Evolutionary conservation across 192 early-diverging fungal species (phyloP).

Genomic region (Coemansia sp.): DNA sequence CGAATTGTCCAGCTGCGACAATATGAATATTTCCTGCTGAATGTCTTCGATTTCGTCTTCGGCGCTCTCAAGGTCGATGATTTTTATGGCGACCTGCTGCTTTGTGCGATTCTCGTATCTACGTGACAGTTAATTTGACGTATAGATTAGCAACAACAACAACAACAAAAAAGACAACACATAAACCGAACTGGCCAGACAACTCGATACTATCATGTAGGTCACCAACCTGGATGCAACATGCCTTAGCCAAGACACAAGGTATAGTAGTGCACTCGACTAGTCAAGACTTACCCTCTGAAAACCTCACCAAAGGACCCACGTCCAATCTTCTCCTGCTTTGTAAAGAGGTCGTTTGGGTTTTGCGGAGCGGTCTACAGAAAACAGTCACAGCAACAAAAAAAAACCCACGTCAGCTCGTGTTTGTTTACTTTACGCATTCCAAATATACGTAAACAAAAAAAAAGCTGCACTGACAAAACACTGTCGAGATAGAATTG

Average conservation of each 20-base stretch:
- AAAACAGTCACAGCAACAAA: slow-evolving; percentile 7
- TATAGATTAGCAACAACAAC: too few species aligned
- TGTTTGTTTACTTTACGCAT: neutral
- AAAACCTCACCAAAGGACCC: slow-evolving; percentile 84
- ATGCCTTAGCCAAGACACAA: neutral
- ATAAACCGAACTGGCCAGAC: neutral
- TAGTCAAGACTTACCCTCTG: slow-evolving; percentile 63
- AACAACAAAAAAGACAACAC: neutral
- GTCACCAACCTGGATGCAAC: too few species aligned
- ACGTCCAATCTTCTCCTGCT: slow-evolving; percentile 54
- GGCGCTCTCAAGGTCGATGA: slow-evolving; percentile 93
- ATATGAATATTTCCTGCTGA: slow-evolving; percentile 93
- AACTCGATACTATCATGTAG: neutral
- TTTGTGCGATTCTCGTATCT: slow-evolving; percentile 54
- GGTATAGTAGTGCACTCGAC: neutral
- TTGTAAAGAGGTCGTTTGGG: slow-evolving; percentile 57
- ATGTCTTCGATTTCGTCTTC: slow-evolving; percentile 99
- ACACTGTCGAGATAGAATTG: neutral
- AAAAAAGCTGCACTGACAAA: neutral
- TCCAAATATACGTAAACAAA: neutral
- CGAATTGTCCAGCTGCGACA: slow-evolving; percentile 87
- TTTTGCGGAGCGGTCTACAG: slow-evolving; percentile 40
- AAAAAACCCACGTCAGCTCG: neutral
- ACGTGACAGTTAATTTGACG: neutral
- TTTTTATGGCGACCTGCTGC: slow-evolving; percentile 89